phyloP scores from a whole-genome alignment of 306 rosid species.

The Ceratonia siliqua region DNA sequence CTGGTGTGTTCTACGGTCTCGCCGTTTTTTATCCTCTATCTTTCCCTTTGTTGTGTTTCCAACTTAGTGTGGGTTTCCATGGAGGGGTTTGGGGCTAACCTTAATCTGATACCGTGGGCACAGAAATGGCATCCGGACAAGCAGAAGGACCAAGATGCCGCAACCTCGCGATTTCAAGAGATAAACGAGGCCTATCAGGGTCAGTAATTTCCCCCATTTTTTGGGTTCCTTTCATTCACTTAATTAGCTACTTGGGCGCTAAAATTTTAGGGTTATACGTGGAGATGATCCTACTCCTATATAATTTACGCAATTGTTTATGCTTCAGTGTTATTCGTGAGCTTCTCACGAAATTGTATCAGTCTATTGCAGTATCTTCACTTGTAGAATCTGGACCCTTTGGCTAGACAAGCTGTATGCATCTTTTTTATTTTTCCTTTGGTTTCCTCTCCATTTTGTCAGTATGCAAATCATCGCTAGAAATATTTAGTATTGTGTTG shows the following conservation, averaged over 20 bases:
- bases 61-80: neutral
- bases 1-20: constrained; percentile 57
- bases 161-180: constrained; percentile 84
- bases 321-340: neutral
- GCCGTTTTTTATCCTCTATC: neutral
- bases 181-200: constrained; percentile 96
- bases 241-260: neutral
- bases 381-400: neutral
- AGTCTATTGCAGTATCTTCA: neutral
- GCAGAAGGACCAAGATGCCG: constrained; percentile 58
- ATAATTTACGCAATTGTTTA: neutral
- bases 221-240: neutral
- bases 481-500: neutral
- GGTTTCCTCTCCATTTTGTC: neutral
- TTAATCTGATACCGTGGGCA: constrained; percentile 22
- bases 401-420: neutral
- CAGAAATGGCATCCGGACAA: constrained; percentile 99
- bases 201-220: neutral
- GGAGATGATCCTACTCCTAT: neutral
- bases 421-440: neutral
- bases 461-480: neutral
- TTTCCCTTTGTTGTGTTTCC: neutral
- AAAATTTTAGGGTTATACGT: neutral
- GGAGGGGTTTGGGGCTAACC: constrained; percentile 28
- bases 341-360: neutral